These are phyloP conservation scores for Clausena lansium DNA, from an alignment of 345 rosid species.

Conservation along the genomic window DNA sequence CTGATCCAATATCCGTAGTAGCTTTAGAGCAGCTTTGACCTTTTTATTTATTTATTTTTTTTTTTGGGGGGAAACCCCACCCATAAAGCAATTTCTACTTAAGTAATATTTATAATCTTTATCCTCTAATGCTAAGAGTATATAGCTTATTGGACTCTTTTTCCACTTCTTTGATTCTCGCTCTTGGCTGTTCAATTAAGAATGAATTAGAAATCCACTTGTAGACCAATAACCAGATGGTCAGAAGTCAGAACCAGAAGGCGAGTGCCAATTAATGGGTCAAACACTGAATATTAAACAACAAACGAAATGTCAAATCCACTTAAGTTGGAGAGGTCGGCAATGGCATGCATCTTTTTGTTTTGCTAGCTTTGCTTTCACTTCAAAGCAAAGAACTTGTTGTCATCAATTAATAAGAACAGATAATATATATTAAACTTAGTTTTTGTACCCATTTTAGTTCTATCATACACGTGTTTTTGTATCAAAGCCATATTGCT, in stretches of 20 bases:
- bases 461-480: conserved; percentile 23
- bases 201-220: background rate
- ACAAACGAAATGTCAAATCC: conserved; percentile 29
- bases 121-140: conserved; percentile 12
- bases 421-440: background rate
- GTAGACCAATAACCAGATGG: conserved; percentile 14
- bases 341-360: conserved; percentile 17
- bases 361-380: conserved; percentile 23
- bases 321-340: conserved; percentile 19
- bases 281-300: conserved; percentile 26
- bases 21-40: background rate
- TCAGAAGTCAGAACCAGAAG: conserved; percentile 16
- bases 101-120: background rate
- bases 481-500: conserved; percentile 7
- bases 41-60: background rate
- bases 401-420: conserved; percentile 4
- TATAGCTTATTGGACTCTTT: conserved; percentile 31
- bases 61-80: background rate
- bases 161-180: background rate
- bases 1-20: background rate
- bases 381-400: conserved; percentile 17
- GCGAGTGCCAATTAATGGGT: conserved; percentile 12
- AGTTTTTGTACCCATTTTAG: conserved; percentile 8
- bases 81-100: background rate
- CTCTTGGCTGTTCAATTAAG: conserved; percentile 14